These are phyloP conservation scores for Aspergillus pseudoviridinutans DNA, from an alignment of 2,329 filamentous ascomycete genomes.

Conservation along the genomic window DNA sequence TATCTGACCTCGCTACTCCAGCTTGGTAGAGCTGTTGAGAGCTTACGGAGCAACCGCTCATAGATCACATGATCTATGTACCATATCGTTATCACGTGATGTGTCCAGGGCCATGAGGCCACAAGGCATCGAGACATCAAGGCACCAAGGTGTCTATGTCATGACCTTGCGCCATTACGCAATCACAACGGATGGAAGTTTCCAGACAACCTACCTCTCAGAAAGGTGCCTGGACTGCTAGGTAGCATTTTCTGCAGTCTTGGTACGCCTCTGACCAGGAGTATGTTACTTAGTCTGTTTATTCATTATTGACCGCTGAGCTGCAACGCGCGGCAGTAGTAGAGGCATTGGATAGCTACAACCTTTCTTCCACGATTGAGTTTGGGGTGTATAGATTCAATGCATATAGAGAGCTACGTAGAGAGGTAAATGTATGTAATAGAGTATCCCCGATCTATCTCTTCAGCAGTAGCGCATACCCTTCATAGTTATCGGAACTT, in stretches of 20 bases:
- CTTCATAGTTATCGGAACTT: too few relatives aligned
- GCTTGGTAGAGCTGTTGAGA: conserved; percentile 29
- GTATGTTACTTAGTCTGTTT: background rate
- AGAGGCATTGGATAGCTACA: background rate
- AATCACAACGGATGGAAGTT: conserved; percentile 13
- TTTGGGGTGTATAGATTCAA: background rate
- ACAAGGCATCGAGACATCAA: conserved; percentile 7
- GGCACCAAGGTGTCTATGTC: conserved; percentile 14
- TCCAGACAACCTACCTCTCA: conserved; percentile 1
- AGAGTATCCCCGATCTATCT: background rate
- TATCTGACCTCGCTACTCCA: conserved; percentile 14
- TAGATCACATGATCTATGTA: conserved; percentile 9
- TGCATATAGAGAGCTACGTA: background rate
- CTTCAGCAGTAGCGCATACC: background rate
- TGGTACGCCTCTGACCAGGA: too few relatives aligned
- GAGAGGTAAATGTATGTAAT: background rate
- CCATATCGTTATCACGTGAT: conserved; percentile 9
- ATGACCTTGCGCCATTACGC: conserved; percentile 19
- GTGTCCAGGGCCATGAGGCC: conserved; percentile 1
- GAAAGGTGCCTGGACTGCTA: too few relatives aligned
- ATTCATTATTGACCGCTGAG: background rate
- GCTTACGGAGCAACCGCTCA: conserved; percentile 13
- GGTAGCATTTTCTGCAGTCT: too few relatives aligned
- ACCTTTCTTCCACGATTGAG: background rate
- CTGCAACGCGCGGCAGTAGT: background rate